Percentiles rank a stretch among this genome's conserved stretches.
phyloP scores from a whole-genome alignment of 2,329 filamentous ascomycete species.

The Emmonsiellopsis sp. region DNA sequence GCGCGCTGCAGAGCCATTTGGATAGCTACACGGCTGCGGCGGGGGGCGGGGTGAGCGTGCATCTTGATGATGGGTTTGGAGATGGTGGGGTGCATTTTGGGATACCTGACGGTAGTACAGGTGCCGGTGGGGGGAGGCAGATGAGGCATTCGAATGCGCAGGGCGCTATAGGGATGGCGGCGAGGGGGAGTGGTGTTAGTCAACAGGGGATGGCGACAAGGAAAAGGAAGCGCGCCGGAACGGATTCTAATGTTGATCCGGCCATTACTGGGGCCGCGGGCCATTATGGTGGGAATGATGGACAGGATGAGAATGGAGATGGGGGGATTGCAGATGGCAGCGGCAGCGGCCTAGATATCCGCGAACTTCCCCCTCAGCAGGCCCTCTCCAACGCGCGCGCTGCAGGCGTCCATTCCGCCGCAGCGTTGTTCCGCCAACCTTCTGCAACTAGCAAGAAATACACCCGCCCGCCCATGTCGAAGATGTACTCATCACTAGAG shows the following conservation, averaged over 20 bases:
- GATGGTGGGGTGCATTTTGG: slow-evolving; percentile 21
- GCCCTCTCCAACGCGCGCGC: slow-evolving; percentile 38
- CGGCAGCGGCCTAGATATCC: slow-evolving; percentile 25
- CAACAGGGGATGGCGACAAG: not conserved
- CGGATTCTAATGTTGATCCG: slow-evolving; percentile 13
- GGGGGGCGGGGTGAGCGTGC: slow-evolving; percentile 22
- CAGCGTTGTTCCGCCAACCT: slow-evolving; percentile 44
- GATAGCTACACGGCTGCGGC: slow-evolving; percentile 22
- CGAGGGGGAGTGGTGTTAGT: not conserved
- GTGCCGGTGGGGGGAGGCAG: slow-evolving; percentile 1
- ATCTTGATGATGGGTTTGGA: slow-evolving; percentile 32
- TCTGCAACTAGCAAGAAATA: slow-evolving; percentile 45
- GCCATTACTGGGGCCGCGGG: slow-evolving; percentile 8
- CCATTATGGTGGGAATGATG: not conserved
- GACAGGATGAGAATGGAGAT: slow-evolving; percentile 12
- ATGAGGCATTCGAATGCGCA: slow-evolving; percentile 1
- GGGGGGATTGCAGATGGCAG: slow-evolving; percentile 11
- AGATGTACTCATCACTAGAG: slow-evolving; percentile 48
- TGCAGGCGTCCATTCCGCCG: slow-evolving; percentile 45
- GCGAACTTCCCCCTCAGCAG: slow-evolving; percentile 27
- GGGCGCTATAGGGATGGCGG: not conserved
- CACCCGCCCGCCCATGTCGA: slow-evolving; percentile 50
- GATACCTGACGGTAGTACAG: not conserved
- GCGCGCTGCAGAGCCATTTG: slow-evolving; percentile 28
- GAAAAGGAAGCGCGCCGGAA: slow-evolving; percentile 10